Base-by-base conservation (phyloP, 805 yeast species). In the Cyberlindnera bimundalis region DNA sequence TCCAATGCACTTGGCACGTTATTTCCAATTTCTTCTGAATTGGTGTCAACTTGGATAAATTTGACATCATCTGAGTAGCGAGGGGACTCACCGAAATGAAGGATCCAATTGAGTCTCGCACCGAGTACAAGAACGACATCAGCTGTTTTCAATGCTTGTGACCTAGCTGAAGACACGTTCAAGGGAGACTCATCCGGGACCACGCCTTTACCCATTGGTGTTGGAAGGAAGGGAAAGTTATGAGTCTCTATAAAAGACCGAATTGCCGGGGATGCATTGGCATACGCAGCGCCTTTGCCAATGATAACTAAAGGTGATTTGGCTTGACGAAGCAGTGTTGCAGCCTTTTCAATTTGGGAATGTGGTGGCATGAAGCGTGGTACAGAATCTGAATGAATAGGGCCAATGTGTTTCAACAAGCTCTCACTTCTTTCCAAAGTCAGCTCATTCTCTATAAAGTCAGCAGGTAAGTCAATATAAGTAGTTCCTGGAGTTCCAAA, bases 141-240 rank as follows among this genome's bases (percentile, higher is more conserved):
- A 0, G 87, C 77, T 6, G 60, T 48, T 45, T 64, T 66, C 50
- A 82, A 62, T 0, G 77, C 85, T n/a, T 66, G 62, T 0, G 86
- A 77, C 42, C 89, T 65, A 4, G 84, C 85, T 3, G 85, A 77
- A 0, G 84, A 73, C 12, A 78, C 68, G 48, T 81, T 81, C 24
- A 68, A 54, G 0, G 51, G 52, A 29, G 62, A 58, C 3, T 59
- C 48, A 53, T 82, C 90, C 3, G 75, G 64, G 1, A 82, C 60
- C 1, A 81, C 76, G 9, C 90, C 90, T 58, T 82, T 82, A 0
- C 84, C 90, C 90, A 82, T 82, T 3, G 90, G 88, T 0, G 89
- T 81, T 9, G 89, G 86, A 35, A 82, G 53, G 49, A 82, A 82
- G 1, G 83, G 76, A 2, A 81, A 36, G 9, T 63, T 52, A 37